Conservation (phyloP, 2,329 filamentous ascomycete species). For the Alternaria longipes region DNA sequence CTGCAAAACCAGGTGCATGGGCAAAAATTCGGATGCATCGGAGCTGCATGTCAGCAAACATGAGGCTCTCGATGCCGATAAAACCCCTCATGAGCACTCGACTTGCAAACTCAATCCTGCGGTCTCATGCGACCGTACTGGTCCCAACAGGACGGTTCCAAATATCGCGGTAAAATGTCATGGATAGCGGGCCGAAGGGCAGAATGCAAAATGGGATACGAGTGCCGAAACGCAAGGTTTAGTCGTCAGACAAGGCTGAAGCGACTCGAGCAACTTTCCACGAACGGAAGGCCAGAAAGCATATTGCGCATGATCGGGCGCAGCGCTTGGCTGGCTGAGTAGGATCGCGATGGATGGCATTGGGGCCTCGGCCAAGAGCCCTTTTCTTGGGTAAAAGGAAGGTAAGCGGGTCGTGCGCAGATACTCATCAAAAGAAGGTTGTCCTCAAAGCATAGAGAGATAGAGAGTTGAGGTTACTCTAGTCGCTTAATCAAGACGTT, state of each 20-base stretch:
- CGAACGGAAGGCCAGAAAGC: conserved; percentile 8
- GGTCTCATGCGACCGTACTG: background rate
- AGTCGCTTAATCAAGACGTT: background rate
- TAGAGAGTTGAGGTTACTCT: background rate
- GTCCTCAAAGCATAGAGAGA: conserved; percentile 1
- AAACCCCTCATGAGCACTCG: background rate
- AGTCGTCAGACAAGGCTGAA: background rate
- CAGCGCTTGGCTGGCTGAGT: conserved; percentile 1
- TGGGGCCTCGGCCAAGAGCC: conserved; percentile 8
- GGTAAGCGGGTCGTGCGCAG: conserved; percentile 12
- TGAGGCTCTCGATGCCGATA: background rate
- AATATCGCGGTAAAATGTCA: background rate
- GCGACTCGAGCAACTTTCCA: background rate
- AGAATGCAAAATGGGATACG: background rate
- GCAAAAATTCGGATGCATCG: background rate
- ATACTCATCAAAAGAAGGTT: background rate
- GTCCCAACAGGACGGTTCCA: background rate
- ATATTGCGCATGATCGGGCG: conserved; percentile 16
- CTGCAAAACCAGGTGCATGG: conserved; percentile 4
- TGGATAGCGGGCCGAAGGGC: conserved; percentile 10
- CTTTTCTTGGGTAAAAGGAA: conserved; percentile 20
- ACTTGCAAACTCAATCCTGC: background rate
- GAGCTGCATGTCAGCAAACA: conserved; percentile 3
- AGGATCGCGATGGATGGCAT: background rate
- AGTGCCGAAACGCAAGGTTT: conserved; percentile 5